Evolutionary conservation across 257 asterid genomes (phyloP).

Genomic region (Dorcoceras hygrometricum): DNA sequence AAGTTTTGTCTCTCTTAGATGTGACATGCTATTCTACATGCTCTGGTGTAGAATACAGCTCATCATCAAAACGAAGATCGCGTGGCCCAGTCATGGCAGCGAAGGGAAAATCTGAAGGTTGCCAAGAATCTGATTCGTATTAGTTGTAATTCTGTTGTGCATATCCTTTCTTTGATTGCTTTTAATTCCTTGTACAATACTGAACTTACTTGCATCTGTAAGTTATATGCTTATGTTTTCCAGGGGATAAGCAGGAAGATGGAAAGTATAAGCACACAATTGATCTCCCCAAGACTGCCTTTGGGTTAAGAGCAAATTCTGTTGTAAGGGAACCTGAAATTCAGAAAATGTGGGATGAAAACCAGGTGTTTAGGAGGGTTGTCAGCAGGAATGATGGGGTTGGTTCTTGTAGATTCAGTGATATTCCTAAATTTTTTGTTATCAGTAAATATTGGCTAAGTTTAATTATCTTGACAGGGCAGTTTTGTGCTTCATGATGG

Average conservation of each 20-base stretch:
- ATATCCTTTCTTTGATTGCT: conserved; percentile 19
- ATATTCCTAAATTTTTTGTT: conserved; percentile 11
- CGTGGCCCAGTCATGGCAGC: conserved; percentile 84
- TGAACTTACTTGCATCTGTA: conserved; percentile 13
- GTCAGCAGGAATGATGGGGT: conserved; percentile 77
- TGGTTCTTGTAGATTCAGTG: conserved; percentile 28
- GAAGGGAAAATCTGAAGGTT: conserved; percentile 75
- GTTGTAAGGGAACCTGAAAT: conserved; percentile 89
- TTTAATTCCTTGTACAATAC: conserved; percentile 18
- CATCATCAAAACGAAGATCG: conserved; percentile 58
- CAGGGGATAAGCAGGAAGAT: conserved; percentile 72
- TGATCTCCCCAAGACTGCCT: conserved; percentile 86
- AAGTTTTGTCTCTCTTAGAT: conserved; percentile 44
- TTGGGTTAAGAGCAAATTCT: conserved; percentile 91
- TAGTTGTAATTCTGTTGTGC: conserved; percentile 6
- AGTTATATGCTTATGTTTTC: conserved; percentile 25
- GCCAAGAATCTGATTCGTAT: conserved; percentile 3
- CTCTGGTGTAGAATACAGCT: conserved; percentile 41
- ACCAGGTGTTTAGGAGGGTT: conserved; percentile 73
- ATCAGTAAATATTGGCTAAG: conserved; percentile 31
- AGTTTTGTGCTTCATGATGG: conserved; percentile 95
- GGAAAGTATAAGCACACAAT: conserved; percentile 90
- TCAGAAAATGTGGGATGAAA: conserved; percentile 90
- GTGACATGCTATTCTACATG: conserved; percentile 47
- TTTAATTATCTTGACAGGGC: conserved; percentile 56